A percentile compares a stretch with the other conserved stretches of the same genome.
Conservation (phyloP, 768 basidiomycete species). For the Trametes sanguinea region DNA sequence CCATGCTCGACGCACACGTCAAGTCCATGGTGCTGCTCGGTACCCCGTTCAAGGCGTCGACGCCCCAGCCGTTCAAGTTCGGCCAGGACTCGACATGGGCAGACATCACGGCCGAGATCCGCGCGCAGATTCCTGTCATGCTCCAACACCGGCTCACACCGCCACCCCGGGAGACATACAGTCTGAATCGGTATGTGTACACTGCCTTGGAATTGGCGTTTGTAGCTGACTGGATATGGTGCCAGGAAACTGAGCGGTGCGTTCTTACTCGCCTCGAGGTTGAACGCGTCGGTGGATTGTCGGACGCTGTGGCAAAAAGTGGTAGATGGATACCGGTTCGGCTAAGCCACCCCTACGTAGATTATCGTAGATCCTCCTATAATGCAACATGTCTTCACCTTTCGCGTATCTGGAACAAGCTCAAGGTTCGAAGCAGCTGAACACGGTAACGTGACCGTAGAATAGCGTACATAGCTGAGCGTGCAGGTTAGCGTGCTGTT, state of each 20-base stretch:
- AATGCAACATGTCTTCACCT: not conserved
- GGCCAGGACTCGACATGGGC: conserved; percentile 65
- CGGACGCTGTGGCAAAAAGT: conserved; percentile 74
- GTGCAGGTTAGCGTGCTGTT: conserved; percentile 17
- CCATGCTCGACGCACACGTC: conserved; percentile 87
- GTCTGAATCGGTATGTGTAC: conserved; percentile 73
- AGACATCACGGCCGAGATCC: conserved; percentile 74
- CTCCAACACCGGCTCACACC: conserved; percentile 85
- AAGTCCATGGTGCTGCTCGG: conserved; percentile 83
- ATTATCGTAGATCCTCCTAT: not conserved
- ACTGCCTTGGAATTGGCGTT: not conserved
- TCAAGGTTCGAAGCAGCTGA: not conserved
- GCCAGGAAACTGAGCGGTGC: conserved; percentile 79
- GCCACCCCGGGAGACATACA: conserved; percentile 93
- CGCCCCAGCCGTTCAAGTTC: conserved; percentile 78
- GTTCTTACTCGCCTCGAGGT: conserved; percentile 74
- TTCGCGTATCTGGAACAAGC: not conserved
- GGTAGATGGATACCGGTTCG: conserved; percentile 43
- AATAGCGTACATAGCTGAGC: not conserved
- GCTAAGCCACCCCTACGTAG: not conserved
- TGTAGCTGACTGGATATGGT: not conserved
- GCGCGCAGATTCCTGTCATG: conserved; percentile 87
- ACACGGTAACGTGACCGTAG: not conserved
- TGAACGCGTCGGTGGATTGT: conserved; percentile 76
- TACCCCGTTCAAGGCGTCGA: conserved; percentile 72